Percentiles rank a stretch among this genome's conserved stretches.
These are phyloP conservation scores for Hemerocallis citrina DNA, from an alignment of 106 monocot species.

Conservation along the genomic window DNA sequence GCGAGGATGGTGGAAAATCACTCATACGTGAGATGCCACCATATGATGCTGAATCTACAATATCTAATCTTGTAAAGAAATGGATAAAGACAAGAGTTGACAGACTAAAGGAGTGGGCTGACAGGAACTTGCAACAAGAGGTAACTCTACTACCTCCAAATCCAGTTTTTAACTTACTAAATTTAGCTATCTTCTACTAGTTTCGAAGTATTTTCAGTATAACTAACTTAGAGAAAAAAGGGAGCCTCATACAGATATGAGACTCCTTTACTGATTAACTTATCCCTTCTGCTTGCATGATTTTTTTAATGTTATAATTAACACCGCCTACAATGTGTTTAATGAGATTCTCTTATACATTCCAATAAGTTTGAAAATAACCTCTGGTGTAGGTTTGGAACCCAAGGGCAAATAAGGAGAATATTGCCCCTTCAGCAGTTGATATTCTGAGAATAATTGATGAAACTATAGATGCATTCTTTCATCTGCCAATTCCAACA, in stretches of 20 bases:
- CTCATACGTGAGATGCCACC: constrained; percentile 97
- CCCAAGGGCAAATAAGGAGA: constrained; percentile 73
- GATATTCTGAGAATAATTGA: constrained; percentile 68
- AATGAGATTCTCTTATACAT: background rate
- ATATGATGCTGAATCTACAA: constrained; percentile 72
- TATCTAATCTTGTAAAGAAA: constrained; percentile 67
- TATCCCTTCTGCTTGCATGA: too few relatives aligned
- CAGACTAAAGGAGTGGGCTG: constrained; percentile 70
- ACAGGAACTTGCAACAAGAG: constrained; percentile 87
- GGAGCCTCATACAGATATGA: too few relatives aligned
- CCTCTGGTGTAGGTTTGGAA: constrained; percentile 63
- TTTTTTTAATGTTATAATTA: too few relatives aligned
- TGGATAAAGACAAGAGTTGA: constrained; percentile 81
- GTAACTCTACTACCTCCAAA: constrained; percentile 14
- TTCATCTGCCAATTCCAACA: constrained; percentile 78
- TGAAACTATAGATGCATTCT: constrained; percentile 85
- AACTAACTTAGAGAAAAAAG: too few relatives aligned
- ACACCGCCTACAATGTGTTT: background rate
- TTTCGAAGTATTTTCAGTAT: too few relatives aligned
- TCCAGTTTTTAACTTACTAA: too few relatives aligned
- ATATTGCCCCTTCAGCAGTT: constrained; percentile 61
- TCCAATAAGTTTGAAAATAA: background rate
- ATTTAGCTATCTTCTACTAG: background rate
- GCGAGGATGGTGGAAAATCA: constrained; percentile 95
- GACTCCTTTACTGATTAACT: too few relatives aligned